phyloP scores from a whole-genome alignment of 1,284 basidiomycete genomes.

The Heterobasidion irregulare region DNA sequence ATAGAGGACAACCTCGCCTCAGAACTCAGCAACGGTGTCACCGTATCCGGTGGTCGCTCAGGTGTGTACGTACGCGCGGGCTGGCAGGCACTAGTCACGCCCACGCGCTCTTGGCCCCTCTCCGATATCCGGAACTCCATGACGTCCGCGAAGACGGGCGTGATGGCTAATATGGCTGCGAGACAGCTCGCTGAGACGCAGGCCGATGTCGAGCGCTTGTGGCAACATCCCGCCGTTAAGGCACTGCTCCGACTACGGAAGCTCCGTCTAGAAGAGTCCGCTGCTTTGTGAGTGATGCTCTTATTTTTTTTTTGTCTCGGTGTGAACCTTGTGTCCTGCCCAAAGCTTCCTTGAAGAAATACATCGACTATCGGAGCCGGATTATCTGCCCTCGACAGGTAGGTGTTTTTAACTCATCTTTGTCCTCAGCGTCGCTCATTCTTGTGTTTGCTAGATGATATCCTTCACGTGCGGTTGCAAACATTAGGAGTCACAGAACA shows the following conservation, averaged over 20 bases:
- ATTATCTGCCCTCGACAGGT: constrained; percentile 67
- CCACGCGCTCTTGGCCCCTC: constrained; percentile 32
- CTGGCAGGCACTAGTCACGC: constrained; percentile 54
- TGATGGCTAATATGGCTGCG: constrained; percentile 42
- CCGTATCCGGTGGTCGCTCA: constrained; percentile 45
- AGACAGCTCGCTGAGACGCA: constrained; percentile 39
- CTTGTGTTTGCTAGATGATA: constrained; percentile 40
- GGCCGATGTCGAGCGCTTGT: constrained; percentile 50
- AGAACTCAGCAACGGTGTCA: constrained; percentile 57
- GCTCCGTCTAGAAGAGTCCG: constrained; percentile 67
- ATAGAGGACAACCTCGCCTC: constrained; percentile 60
- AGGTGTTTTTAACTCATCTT: constrained; percentile 6
- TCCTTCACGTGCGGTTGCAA: constrained; percentile 69
- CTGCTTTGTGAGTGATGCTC: constrained; percentile 49
- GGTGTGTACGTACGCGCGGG: constrained; percentile 61
- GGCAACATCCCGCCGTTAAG: constrained; percentile 60
- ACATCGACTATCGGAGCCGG: constrained; percentile 53
- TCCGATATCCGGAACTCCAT: constrained; percentile 22
- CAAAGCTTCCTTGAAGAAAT: constrained; percentile 61
- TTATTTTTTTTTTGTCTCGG: neutral
- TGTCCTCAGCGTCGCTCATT: neutral
- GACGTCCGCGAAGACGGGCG: constrained; percentile 24
- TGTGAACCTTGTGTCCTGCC: constrained; percentile 2
- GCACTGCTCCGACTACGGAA: constrained; percentile 46
- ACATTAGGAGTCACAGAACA: constrained; percentile 74